A percentile compares a stretch with the other conserved stretches of the same genome.
Conservation (phyloP, 2,329 filamentous ascomycete species). For the Botryotinia globosa region DNA sequence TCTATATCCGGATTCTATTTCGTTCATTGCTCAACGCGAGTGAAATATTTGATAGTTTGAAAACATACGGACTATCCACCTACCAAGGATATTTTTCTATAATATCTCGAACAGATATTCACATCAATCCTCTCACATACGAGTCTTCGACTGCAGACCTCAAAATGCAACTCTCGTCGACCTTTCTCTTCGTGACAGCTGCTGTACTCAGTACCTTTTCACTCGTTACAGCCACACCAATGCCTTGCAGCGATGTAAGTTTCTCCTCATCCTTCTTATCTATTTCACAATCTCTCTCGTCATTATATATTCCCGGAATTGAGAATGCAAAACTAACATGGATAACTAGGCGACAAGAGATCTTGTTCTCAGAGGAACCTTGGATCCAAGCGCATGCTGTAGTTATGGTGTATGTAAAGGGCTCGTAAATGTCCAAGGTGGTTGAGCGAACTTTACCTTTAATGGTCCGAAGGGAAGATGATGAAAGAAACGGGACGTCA, state of each 20-base stretch:
- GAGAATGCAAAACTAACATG: not conserved
- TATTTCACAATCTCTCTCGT: not conserved
- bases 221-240: constrained; percentile 15
- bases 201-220: constrained; percentile 7
- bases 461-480: not conserved
- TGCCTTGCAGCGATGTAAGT: constrained; percentile 18
- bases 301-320: not conserved
- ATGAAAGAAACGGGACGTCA: too few species aligned
- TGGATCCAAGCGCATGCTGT: constrained; percentile 20
- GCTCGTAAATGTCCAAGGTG: constrained; percentile 11
- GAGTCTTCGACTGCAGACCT: not conserved
- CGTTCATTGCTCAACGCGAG: not conserved
- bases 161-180: constrained; percentile 11
- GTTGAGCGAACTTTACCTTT: not conserved
- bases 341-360: constrained; percentile 16
- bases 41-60: not conserved
- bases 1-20: not conserved
- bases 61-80: not conserved
- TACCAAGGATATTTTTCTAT: not conserved
- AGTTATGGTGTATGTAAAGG: constrained; percentile 14
- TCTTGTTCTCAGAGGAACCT: constrained; percentile 13
- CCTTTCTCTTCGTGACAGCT: constrained; percentile 13
- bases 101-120: not conserved
- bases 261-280: not conserved
- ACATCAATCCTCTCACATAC: not conserved